Evolutionary conservation across 306 rosid species (phyloP).

Genomic region (Coriaria nepalensis): DNA sequence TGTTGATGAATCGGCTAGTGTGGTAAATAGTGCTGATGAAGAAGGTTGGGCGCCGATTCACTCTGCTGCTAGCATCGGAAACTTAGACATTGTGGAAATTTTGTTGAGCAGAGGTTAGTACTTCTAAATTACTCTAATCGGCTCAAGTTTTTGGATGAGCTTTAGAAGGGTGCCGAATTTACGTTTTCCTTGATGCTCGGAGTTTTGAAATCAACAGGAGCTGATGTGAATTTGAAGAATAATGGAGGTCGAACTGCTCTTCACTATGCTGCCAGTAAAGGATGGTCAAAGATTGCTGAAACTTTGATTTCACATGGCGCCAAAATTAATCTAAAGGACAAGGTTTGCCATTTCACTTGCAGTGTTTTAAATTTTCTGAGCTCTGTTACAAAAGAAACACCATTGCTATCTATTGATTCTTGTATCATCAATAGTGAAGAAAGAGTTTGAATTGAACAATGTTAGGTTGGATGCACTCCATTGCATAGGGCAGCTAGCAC

Average conservation of each 20-base stretch:
- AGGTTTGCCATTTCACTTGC: conserved; percentile 35
- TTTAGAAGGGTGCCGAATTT: not conserved
- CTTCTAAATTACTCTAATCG: too few species aligned
- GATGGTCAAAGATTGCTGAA: conserved; percentile 68
- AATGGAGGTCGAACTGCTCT: conserved; percentile 77
- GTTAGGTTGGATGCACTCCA: conserved; percentile 85
- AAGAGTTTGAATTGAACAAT: not conserved
- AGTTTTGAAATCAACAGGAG: conserved; percentile 38
- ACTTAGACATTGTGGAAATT: conserved; percentile 34
- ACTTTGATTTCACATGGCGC: conserved; percentile 61
- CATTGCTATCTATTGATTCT: conserved; percentile 1
- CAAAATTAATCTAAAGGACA: conserved; percentile 57
- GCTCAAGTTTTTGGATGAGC: too few species aligned
- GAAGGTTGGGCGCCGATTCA: conserved; percentile 96
- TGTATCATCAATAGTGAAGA: not conserved
- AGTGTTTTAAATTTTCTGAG: conserved; percentile 3
- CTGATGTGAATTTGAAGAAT: conserved; percentile 64
- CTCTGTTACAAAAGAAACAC: conserved; percentile 5
- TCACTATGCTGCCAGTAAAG: conserved; percentile 93
- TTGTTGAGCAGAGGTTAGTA: conserved; percentile 44
- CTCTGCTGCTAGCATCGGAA: conserved; percentile 83
- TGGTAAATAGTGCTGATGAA: conserved; percentile 62
- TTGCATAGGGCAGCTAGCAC: conserved; percentile 92
- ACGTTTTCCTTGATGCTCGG: conserved; percentile 5
- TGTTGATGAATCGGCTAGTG: conserved; percentile 31